Percentiles rank a stretch among this genome's conserved stretches.
These are phyloP conservation scores for Cyphellophora attinorum DNA, from an alignment of 2,329 filamentous ascomycete species.

Conservation along the genomic window DNA sequence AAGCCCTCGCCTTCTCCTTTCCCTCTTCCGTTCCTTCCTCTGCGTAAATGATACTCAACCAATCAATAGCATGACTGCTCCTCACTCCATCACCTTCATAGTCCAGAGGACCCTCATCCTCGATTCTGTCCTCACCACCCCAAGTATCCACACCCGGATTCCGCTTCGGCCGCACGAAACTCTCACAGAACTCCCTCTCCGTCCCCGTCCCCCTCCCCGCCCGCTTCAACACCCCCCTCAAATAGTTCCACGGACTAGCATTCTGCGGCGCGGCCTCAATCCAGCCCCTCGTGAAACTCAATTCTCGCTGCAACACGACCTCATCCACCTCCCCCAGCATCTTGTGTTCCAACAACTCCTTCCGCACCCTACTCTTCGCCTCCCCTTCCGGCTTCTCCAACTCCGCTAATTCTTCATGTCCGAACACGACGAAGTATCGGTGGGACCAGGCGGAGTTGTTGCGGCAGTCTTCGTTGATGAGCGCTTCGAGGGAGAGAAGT, in stretches of 20 bases:
- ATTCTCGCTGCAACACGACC: constrained; percentile 61
- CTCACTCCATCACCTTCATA: constrained; percentile 34
- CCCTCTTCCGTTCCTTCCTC: constrained; percentile 32
- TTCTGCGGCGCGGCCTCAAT: constrained; percentile 82
- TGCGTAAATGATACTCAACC: constrained; percentile 37
- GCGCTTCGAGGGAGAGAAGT: constrained; percentile 58
- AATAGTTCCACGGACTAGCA: constrained; percentile 87
- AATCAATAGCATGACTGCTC: constrained; percentile 50
- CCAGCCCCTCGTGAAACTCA: constrained; percentile 63
- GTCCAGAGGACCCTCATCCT: constrained; percentile 6
- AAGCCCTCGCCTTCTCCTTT: constrained; percentile 53
- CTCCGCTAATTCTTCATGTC: constrained; percentile 32
- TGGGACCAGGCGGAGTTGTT: constrained; percentile 99
- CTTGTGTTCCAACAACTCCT: constrained; percentile 16
- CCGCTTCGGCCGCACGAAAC: constrained; percentile 38
- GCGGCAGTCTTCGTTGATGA: constrained; percentile 71
- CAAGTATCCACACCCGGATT: constrained; percentile 30
- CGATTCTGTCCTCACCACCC: constrained; percentile 16
- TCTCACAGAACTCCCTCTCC: constrained; percentile 43
- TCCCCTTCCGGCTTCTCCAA: constrained; percentile 3
- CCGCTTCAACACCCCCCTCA: constrained; percentile 65
- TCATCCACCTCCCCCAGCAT: constrained; percentile 44
- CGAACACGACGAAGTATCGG: constrained; percentile 86
- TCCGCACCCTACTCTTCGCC: constrained; percentile 1
- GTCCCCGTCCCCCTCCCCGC: constrained; percentile 42